Conservation (phyloP, 2,329 filamentous ascomycete genomes). For the Verticillium nonalfalfae region DNA sequence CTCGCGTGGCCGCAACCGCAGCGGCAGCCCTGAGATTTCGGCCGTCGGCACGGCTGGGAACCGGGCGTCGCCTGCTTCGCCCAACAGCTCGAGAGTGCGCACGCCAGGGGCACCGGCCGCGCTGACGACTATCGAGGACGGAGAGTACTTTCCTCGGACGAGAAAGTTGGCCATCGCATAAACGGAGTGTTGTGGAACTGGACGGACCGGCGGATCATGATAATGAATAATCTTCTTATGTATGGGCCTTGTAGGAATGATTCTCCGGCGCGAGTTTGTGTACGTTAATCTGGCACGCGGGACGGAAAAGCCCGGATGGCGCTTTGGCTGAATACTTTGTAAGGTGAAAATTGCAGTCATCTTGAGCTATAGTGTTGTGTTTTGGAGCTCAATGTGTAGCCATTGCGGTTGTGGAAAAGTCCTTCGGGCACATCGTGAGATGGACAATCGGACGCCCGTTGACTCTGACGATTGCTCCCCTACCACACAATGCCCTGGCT, state of each 20-base stretch:
- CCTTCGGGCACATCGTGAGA: too few relatives aligned
- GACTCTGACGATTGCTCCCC: too few relatives aligned
- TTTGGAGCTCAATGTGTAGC: too few relatives aligned
- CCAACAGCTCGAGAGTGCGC: constrained; percentile 41
- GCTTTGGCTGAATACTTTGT: not conserved
- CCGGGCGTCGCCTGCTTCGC: constrained; percentile 20
- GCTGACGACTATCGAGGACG: not conserved
- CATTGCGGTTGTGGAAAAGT: too few relatives aligned
- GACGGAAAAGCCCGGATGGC: not conserved
- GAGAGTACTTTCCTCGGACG: not conserved
- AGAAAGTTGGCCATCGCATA: not conserved
- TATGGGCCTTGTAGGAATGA: not conserved
- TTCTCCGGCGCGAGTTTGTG: not conserved
- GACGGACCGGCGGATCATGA: not conserved
- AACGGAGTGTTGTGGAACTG: not conserved
- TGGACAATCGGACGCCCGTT: too few relatives aligned
- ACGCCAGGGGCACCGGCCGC: constrained; percentile 30
- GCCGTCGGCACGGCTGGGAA: constrained; percentile 14
- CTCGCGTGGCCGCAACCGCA: constrained; percentile 20
- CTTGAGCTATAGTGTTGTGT: too few relatives aligned
- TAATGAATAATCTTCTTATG: not conserved
- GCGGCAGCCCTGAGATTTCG: constrained; percentile 24
- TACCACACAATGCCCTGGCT: too few relatives aligned
- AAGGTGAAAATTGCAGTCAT: not conserved
- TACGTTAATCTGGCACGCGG: not conserved